Evolutionary conservation across 1,284 basidiomycete species (phyloP), one percentile per base, ranked within the genome.

Genomic region (Cystobasidium slooffiae): DNA sequence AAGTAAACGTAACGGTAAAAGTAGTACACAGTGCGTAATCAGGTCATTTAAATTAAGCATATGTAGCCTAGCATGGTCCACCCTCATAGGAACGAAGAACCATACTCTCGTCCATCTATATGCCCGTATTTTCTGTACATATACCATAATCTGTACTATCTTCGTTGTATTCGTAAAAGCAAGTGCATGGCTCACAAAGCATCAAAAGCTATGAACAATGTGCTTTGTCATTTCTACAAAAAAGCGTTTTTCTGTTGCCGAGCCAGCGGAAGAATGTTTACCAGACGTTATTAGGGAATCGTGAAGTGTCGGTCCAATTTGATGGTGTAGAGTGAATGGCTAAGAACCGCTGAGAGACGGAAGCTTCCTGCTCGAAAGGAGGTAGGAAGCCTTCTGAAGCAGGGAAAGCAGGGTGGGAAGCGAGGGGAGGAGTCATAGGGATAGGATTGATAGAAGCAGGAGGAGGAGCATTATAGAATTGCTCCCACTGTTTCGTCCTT

Each of bases 251-350:
- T 31, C 31, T 31, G 31, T 31, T 53, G 24, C 20, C 9, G 52
- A 9, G 20, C 52, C 20, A 53, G 39, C 6, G 14, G 20, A 22
- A 1, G 3, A 31, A 18, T 41, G 37, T n/a, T 16, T 44, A 53
- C 69, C 69, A 72, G 18, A 61, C 22, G 43, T 61, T 65, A 52
- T 44, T 66, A 24, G 70, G 62, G 46, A 73, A 73, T n/a, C 63
- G 62, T 8, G 62, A 41, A 37, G 24, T 56, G 47, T 73, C 70
- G 22, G 46, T 51, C 70, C 70, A 73, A 10, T 53, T 65, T 12
- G 70, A 73, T 20, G 70, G 70, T 1, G 70, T 73, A 18, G 70
- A 73, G 43, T 65, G 62, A 51, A 73, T 62, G 12, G 62, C 70
- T 8, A 73, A 53, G 70, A 73, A 73, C 2, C 70, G 62, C 37